phyloP scores from a whole-genome alignment of 1,284 basidiomycete species.

The Ganoderma boninense region DNA sequence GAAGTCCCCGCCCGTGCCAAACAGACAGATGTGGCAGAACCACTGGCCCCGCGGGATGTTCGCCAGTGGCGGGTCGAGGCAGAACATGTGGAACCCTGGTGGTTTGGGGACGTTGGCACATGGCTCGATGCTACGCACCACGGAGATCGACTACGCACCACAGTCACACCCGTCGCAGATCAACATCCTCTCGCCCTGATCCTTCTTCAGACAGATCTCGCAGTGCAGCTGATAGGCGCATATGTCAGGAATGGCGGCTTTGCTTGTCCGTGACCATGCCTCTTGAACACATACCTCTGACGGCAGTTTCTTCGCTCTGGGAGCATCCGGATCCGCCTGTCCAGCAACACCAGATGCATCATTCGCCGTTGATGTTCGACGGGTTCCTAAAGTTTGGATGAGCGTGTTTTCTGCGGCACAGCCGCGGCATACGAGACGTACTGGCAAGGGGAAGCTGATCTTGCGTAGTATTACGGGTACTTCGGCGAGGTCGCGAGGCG shows the following conservation, averaged over 20 bases:
- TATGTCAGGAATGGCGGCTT: background rate
- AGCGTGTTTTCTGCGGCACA: background rate
- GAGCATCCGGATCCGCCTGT: conserved; percentile 14
- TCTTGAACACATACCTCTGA: conserved; percentile 34
- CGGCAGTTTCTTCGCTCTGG: conserved; percentile 28
- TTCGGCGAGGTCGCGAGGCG: conserved; percentile 34
- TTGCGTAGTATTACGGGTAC: conserved; percentile 35
- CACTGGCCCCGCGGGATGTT: conserved; percentile 93
- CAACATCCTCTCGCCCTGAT: conserved; percentile 90
- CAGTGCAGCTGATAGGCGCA: conserved; percentile 65
- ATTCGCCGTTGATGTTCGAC: conserved; percentile 29
- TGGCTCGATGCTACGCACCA: background rate
- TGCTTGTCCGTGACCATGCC: background rate
- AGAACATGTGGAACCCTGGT: conserved; percentile 95
- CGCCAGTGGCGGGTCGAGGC: conserved; percentile 90
- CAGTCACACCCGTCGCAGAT: conserved; percentile 98
- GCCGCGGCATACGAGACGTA: conserved; percentile 24
- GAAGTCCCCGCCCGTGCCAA: conserved; percentile 96
- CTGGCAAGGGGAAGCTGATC: conserved; percentile 31
- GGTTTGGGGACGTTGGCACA: conserved; percentile 20
- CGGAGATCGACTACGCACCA: conserved; percentile 58
- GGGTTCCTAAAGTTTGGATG: conserved; percentile 20
- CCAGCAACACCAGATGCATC: conserved; percentile 12
- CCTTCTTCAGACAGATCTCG: conserved; percentile 91
- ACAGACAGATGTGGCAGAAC: conserved; percentile 95